These are phyloP conservation scores for Suhomyces faveliae DNA, from an alignment of 805 yeast genomes.

Conservation along the genomic window DNA sequence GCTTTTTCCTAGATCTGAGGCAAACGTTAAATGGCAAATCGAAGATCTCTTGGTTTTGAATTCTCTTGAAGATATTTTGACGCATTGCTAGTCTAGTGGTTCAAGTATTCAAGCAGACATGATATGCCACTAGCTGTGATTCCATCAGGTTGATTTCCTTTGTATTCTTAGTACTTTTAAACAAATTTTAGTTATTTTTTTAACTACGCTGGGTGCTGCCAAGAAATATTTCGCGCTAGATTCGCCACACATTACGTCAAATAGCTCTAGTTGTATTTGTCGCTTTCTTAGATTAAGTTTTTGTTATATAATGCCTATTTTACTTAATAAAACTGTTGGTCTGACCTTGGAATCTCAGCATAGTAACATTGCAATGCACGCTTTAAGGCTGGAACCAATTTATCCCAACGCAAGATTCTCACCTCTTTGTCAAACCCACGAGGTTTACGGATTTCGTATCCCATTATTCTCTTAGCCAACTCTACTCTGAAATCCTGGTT, in stretches of 20 bases:
- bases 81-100: too few species aligned
- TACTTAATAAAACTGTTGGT: not conserved
- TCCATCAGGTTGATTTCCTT: too few species aligned
- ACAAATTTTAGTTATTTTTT: too few species aligned
- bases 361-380: conserved; percentile 67
- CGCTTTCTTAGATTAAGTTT: not conserved
- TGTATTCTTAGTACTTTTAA: too few species aligned
- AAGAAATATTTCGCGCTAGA: too few species aligned
- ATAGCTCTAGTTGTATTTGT: too few species aligned
- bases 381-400: conserved; percentile 55
- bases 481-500: conserved; percentile 46
- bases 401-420: conserved; percentile 59
- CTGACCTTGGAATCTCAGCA: conserved; percentile 48
- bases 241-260: too few species aligned
- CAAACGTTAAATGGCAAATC: not conserved
- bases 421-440: conserved; percentile 70
- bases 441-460: conserved; percentile 60
- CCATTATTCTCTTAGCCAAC: conserved; percentile 64
- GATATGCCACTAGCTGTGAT: too few species aligned
- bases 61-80: not conserved
- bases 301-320: not conserved
- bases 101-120: too few species aligned
- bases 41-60: not conserved
- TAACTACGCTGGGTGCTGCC: too few species aligned
- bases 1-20: too few species aligned